Evolutionary conservation across 768 basidiomycete genomes (phyloP).

Genomic region (Lyophyllum semitale): DNA sequence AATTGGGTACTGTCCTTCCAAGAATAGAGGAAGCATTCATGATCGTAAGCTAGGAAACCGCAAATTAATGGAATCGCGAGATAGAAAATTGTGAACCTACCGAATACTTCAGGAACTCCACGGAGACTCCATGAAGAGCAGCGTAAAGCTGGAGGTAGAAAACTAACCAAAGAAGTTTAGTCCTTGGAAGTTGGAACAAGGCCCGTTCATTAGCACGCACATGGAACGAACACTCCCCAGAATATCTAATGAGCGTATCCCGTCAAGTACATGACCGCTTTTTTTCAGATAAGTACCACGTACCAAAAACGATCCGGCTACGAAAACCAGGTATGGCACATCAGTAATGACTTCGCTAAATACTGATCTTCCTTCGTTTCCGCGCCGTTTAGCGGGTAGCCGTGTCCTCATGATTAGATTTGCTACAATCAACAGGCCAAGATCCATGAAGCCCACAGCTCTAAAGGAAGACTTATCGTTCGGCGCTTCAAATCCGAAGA

Average conservation of each 20-base stretch:
- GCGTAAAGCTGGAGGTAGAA: constrained; percentile 56
- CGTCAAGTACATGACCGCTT: constrained; percentile 1
- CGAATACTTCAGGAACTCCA: constrained; percentile 43
- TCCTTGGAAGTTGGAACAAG: background rate
- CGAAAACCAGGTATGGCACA: constrained; percentile 41
- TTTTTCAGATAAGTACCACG: constrained; percentile 8
- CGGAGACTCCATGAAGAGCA: constrained; percentile 37
- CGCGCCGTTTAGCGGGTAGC: constrained; percentile 28
- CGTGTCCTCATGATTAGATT: constrained; percentile 46
- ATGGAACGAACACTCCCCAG: constrained; percentile 54
- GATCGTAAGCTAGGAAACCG: constrained; percentile 42
- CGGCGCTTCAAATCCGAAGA: constrained; percentile 23
- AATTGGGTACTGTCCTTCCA: constrained; percentile 61
- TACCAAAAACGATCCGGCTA: constrained; percentile 42
- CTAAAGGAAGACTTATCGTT: constrained; percentile 26
- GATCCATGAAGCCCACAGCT: constrained; percentile 46
- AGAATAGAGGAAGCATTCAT: constrained; percentile 57
- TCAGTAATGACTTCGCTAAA: constrained; percentile 40
- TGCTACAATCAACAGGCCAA: constrained; percentile 44
- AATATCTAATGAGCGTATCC: constrained; percentile 31
- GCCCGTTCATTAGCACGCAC: constrained; percentile 27
- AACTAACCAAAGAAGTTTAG: constrained; percentile 27
- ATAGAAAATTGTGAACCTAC: constrained; percentile 24
- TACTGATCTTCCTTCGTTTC: constrained; percentile 20
- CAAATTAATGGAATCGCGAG: background rate